Conservation (phyloP, 1,284 basidiomycete species). For the Vanrija pseudolonga region DNA sequence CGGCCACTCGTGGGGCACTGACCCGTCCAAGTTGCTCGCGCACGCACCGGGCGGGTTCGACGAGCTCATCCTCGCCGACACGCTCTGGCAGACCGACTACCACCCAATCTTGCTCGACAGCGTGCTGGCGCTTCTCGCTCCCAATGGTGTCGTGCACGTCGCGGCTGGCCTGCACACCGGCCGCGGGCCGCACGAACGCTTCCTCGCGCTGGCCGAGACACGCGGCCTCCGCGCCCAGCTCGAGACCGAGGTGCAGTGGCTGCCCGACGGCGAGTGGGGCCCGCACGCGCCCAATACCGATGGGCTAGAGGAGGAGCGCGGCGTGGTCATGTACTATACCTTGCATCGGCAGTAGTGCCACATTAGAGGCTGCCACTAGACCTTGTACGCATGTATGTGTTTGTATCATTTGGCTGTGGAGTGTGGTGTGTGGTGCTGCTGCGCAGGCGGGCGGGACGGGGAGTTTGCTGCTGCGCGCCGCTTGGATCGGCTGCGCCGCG, state of each 20-base stretch:
- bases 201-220: constrained; percentile 22
- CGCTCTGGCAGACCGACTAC: constrained; percentile 38
- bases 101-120: constrained; percentile 38
- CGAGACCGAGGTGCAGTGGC: constrained; percentile 30
- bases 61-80: constrained; percentile 41
- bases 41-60: constrained; percentile 25
- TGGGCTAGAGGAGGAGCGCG: constrained; percentile 37
- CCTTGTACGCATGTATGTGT: no score
- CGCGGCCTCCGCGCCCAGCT: constrained; percentile 19
- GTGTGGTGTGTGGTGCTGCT: no score
- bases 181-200: constrained; percentile 39
- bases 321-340: constrained; percentile 42
- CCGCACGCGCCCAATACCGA: constrained; percentile 5
- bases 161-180: constrained; percentile 47
- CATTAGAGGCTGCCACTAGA: background rate
- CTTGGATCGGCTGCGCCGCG: no score
- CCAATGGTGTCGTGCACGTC: constrained; percentile 33
- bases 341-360: constrained; percentile 11
- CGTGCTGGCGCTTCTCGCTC: constrained; percentile 27
- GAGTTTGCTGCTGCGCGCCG: no score
- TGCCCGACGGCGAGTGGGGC: constrained; percentile 31
- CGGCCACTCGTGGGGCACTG: constrained; percentile 40
- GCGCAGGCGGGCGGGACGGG: no score
- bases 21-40: constrained; percentile 17
- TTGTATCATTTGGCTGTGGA: no score